A percentile compares a stretch with the other conserved stretches of the same genome.
phyloP scores from a whole-genome alignment of 345 rosid species.

The Sisymbrium altissimum region DNA sequence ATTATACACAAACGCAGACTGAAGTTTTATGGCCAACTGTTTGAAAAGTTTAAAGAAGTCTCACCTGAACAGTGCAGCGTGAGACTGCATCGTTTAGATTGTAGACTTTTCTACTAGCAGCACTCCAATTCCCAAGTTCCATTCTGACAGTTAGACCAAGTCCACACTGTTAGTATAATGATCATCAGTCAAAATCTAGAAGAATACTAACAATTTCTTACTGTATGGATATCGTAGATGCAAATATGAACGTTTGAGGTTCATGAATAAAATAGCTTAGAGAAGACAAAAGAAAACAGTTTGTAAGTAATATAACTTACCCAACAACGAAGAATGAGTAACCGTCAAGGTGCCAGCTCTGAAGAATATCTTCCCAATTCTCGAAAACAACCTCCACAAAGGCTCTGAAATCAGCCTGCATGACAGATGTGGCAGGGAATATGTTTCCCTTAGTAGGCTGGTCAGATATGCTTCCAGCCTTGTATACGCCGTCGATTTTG shows the following conservation, averaged over 20 bases:
- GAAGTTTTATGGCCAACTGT: not conserved
- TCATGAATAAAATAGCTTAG: not conserved
- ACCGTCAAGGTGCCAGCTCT: conserved; percentile 76
- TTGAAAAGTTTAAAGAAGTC: not conserved
- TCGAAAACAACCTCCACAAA: conserved; percentile 70
- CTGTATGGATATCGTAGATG: not conserved
- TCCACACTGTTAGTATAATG: not conserved
- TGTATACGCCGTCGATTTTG: conserved; percentile 65
- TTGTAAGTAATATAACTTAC: conserved; percentile 38
- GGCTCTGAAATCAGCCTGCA: conserved; percentile 53
- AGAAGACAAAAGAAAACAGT: not conserved
- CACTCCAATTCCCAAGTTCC: not conserved
- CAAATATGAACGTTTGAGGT: not conserved
- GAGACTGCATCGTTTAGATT: not conserved
- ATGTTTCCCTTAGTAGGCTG: conserved; percentile 53
- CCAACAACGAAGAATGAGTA: conserved; percentile 74
- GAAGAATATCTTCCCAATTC: conserved; percentile 57
- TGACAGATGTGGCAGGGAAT: conserved; percentile 58
- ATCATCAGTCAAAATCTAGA: not conserved
- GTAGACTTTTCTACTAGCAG: not conserved
- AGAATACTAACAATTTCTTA: not conserved
- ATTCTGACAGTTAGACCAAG: not conserved
- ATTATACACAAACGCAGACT: not conserved
- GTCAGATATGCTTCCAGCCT: conserved; percentile 54
- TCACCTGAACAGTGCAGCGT: not conserved